Base-by-base conservation (phyloP, 2,329 filamentous ascomycete genomes). In the Colletotrichum chlorophyti region DNA sequence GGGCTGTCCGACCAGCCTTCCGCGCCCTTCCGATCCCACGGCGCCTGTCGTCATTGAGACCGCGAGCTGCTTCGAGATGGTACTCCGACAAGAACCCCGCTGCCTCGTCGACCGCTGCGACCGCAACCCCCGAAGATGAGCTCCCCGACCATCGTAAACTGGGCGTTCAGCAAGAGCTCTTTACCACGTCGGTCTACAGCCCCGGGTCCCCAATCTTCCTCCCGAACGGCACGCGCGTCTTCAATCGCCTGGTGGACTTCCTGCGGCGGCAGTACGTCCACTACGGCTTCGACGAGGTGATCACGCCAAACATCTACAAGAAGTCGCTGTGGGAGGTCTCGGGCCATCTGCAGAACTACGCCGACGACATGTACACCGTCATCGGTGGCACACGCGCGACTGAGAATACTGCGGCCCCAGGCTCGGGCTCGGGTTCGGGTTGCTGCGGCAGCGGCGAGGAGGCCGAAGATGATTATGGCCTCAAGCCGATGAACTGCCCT, bases 401-500 rank as follows among this genome's bases (percentile, higher is more conserved):
- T 37, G 54, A 58, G 31, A 15, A 53, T 17, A 47, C 40, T 4
- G 45, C 59, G 2, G 42, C 53, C n/a, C n/a, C n/a, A n/a, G n/a
- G n/a, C n/a, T n/a, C n/a, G n/a, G n/a, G n/a, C n/a, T n/a, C n/a
- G n/a, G n/a, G n/a, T n/a, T n/a, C n/a, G 1, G 63, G 65, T 6
- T 74, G 69, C 53, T 70, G 77, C 53, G 73, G 69, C 43, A 34
- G 68, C 59, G 21, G 35, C 59, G 38, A 65, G 63, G 41, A 47
- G 11, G 37, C 42, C 26, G 82, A 85, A 60, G 86, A 88, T 63
- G 89, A 91, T 62, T 96, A 91, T 73, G 91, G 91, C 15, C 77
- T 96, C 65, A 96, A 96, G 73, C 92, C 92, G 12, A 96, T 96
- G 92, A 96, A 96, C 70, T 96, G 92, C 70, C 92, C 92, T 0